Percentiles rank a stretch among this genome's conserved stretches.
Conservation (phyloP, 1,284 basidiomycete species). For the Ustilago cynodontis region DNA sequence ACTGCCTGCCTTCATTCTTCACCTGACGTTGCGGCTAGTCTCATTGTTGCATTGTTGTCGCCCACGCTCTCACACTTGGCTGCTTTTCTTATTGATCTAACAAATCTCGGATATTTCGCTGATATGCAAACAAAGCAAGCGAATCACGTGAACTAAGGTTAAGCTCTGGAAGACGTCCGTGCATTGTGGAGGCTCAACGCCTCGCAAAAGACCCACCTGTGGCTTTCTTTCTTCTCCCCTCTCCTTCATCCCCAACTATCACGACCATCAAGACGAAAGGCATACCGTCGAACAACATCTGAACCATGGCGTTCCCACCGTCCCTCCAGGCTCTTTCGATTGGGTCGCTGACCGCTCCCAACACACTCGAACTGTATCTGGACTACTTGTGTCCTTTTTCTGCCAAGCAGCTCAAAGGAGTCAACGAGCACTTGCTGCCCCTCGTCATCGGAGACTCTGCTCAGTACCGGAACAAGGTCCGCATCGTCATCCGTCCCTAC, state of each 20-base stretch:
- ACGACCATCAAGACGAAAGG: neutral
- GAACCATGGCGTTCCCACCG: constrained; percentile 83
- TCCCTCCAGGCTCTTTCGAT: constrained; percentile 80
- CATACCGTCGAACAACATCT: neutral
- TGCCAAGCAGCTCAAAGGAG: constrained; percentile 71
- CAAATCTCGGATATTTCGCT: neutral
- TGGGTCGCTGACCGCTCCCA: constrained; percentile 78
- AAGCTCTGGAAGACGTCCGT: constrained; percentile 13
- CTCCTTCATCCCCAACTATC: neutral
- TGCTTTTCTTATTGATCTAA: neutral
- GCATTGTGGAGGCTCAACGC: constrained; percentile 18
- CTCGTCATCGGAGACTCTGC: constrained; percentile 58
- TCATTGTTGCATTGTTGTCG: neutral
- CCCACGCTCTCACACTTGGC: neutral
- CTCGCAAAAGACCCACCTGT: neutral
- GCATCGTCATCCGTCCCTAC: constrained; percentile 82
- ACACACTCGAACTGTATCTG: constrained; percentile 84
- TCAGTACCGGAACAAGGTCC: constrained; percentile 80
- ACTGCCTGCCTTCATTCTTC: neutral
- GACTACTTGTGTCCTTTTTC: constrained; percentile 75
- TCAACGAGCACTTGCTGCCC: constrained; percentile 70
- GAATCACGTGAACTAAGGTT: constrained; percentile 30
- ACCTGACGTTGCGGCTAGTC: neutral
- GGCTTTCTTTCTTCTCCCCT: neutral
- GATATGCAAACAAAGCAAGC: constrained; percentile 9